These are phyloP conservation scores for Collybiopsis confluens DNA, from an alignment of 768 basidiomycete species.

Conservation along the genomic window DNA sequence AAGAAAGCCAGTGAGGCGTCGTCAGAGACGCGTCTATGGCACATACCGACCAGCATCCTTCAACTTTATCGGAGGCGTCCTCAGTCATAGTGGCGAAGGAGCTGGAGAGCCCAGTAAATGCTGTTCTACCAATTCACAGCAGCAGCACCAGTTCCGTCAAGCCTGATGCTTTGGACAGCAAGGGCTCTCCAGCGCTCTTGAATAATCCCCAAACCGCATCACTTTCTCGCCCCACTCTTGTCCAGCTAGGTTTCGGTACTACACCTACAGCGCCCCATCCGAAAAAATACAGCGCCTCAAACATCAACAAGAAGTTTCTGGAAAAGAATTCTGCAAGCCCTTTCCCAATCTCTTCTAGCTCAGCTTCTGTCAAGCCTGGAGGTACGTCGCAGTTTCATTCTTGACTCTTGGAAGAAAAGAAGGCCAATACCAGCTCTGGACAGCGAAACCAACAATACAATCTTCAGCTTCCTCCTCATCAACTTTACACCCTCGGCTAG, in stretches of 20 bases:
- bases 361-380: conserved; percentile 45
- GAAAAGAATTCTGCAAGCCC: conserved; percentile 77
- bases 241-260: conserved; percentile 31
- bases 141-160: background rate
- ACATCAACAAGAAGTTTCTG: conserved; percentile 95
- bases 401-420: background rate
- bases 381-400: conserved; percentile 25
- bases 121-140: background rate
- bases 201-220: conserved; percentile 2
- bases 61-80: conserved; percentile 41
- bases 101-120: conserved; percentile 23
- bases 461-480: conserved; percentile 26
- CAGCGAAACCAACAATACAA: conserved; percentile 58
- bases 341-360: conserved; percentile 38
- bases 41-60: conserved; percentile 48
- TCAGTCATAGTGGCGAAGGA: conserved; percentile 30
- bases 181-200: conserved; percentile 8
- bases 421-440: conserved; percentile 13
- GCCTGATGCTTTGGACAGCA: conserved; percentile 4
- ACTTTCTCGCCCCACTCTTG: conserved; percentile 37
- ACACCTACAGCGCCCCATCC: conserved; percentile 46
- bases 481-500: conserved; percentile 75
- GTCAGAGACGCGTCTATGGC: conserved; percentile 77
- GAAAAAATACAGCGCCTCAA: conserved; percentile 86
- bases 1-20: conserved; percentile 37